phyloP scores from a whole-genome alignment of 768 basidiomycete species.

The Xerocomus brunneocitrinus region DNA sequence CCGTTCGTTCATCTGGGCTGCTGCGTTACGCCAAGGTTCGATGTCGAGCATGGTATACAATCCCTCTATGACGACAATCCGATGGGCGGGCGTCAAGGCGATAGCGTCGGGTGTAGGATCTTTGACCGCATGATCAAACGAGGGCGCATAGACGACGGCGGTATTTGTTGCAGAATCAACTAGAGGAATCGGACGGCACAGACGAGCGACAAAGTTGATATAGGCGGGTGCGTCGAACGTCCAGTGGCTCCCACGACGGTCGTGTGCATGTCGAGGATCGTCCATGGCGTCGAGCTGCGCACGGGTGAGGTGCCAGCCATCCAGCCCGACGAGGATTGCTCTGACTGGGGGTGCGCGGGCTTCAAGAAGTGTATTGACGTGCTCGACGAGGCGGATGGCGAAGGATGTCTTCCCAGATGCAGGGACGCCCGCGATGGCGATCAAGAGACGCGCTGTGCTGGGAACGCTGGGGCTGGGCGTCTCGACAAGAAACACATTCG shows the following conservation, averaged over 20 bases:
- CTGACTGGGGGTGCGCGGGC: constrained; percentile 1
- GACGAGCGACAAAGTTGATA: constrained; percentile 54
- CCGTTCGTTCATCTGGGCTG: constrained; percentile 65
- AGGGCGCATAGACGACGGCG: constrained; percentile 57
- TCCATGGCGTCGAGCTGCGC: constrained; percentile 71
- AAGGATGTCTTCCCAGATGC: constrained; percentile 87
- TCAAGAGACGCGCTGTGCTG: constrained; percentile 45
- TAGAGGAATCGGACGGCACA: constrained; percentile 39
- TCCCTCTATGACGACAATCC: constrained; percentile 84
- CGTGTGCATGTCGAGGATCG: constrained; percentile 73
- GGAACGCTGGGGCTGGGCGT: constrained; percentile 11
- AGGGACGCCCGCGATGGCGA: constrained; percentile 75
- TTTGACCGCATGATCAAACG: constrained; percentile 84
- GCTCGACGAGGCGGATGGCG: constrained; percentile 51
- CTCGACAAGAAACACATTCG: not conserved
- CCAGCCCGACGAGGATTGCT: constrained; percentile 72
- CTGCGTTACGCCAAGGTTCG: constrained; percentile 67
- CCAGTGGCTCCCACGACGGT: constrained; percentile 83
- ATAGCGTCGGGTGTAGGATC: constrained; percentile 68
- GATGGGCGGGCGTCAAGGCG: constrained; percentile 56
- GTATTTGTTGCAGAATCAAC: not conserved
- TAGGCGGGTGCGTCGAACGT: constrained; percentile 82
- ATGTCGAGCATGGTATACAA: constrained; percentile 79
- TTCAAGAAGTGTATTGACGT: constrained; percentile 44
- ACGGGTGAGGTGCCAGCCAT: constrained; percentile 90